Conservation (phyloP, 73 alveolate genomes). For the Paramecium sonneborni region DNA sequence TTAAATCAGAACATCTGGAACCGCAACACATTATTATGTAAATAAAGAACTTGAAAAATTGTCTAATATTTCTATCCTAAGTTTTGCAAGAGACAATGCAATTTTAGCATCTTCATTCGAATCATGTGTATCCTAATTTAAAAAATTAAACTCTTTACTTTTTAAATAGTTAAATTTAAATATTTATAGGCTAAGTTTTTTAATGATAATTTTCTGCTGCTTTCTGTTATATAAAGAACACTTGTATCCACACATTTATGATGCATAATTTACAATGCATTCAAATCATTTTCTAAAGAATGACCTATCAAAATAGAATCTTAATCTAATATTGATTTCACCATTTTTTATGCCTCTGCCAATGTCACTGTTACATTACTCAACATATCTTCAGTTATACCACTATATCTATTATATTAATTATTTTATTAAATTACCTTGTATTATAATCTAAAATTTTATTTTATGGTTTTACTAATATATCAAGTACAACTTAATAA, state of each 20-base stretch:
- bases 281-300: constrained; percentile 70
- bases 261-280: constrained; percentile 60
- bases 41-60: constrained; percentile 41
- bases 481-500: constrained; percentile 80
- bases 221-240: constrained; percentile 59
- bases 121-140: constrained; percentile 65
- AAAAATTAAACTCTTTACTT: constrained; percentile 9
- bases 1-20: neutral
- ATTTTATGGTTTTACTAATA: constrained; percentile 75
- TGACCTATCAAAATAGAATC: constrained; percentile 71
- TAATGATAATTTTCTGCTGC: constrained; percentile 62
- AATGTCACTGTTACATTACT: constrained; percentile 71
- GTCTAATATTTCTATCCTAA: constrained; percentile 62
- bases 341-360: constrained; percentile 63
- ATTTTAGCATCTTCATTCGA: constrained; percentile 68
- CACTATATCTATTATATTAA: constrained; percentile 57
- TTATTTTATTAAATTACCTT: constrained; percentile 50
- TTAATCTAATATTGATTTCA: constrained; percentile 14
- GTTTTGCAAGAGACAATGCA: constrained; percentile 59
- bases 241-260: constrained; percentile 70
- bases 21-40: neutral
- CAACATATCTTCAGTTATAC: constrained; percentile 78
- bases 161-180: constrained; percentile 59
- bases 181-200: constrained; percentile 59
- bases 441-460: constrained; percentile 78